Evolutionary conservation across 805 yeast genomes (phyloP).

Genomic region (Sugiyamaella lignohabitans): DNA sequence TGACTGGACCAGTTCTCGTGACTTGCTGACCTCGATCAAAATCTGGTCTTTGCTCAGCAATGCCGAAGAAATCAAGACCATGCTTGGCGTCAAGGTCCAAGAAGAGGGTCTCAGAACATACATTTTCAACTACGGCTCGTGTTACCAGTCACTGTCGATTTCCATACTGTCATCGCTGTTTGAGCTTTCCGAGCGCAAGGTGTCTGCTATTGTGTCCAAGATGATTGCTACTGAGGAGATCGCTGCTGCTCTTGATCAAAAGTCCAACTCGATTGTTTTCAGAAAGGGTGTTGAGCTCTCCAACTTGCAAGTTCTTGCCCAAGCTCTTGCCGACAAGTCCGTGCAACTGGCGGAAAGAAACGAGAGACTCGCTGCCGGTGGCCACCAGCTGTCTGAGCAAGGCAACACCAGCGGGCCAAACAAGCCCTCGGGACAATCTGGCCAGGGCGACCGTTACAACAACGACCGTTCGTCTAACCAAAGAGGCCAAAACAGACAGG

Average conservation of each 20-base stretch:
- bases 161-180: constrained; percentile 59
- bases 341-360: constrained; percentile 73
- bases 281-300: constrained; percentile 73
- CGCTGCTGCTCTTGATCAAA: constrained; percentile 65
- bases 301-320: constrained; percentile 80
- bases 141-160: constrained; percentile 68
- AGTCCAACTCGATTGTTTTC: constrained; percentile 56
- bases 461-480: neutral
- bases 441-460: neutral
- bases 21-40: constrained; percentile 66
- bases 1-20: constrained; percentile 76
- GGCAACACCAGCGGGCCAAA: constrained; percentile 3
- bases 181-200: constrained; percentile 50
- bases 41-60: constrained; percentile 81
- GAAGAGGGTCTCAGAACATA: constrained; percentile 90
- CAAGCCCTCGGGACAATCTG: constrained; percentile 1
- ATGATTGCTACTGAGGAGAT: constrained; percentile 77
- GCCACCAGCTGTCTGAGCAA: constrained; percentile 38
- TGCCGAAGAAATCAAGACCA: constrained; percentile 52
- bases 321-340: constrained; percentile 76
- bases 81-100: constrained; percentile 75
- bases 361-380: constrained; percentile 76
- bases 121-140: constrained; percentile 73
- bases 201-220: constrained; percentile 59
- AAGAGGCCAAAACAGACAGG: constrained; percentile 7